Percentiles rank a stretch among this genome's conserved stretches.
These are phyloP conservation scores for Xylaria telfairii DNA, from an alignment of 495 filamentous ascomycete species.

Conservation along the genomic window DNA sequence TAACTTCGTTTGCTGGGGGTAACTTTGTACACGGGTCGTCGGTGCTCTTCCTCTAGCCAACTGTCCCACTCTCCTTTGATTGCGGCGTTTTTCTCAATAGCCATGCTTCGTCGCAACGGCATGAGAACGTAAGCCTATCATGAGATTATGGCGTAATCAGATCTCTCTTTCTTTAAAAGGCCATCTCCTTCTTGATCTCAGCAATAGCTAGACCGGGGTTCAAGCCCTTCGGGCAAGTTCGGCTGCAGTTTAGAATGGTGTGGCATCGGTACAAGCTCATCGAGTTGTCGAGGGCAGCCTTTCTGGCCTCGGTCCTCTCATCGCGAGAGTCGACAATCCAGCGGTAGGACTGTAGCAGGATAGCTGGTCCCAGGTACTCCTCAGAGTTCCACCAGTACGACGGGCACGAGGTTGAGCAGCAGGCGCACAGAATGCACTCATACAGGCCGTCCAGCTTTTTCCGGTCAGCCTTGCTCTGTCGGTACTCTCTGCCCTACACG, in stretches of 20 bases:
- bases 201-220: conserved; percentile 95
- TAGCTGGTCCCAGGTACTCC: conserved; percentile 96
- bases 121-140: neutral
- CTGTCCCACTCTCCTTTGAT: conserved; percentile 8
- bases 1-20: conserved; percentile 26
- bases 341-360: conserved; percentile 94
- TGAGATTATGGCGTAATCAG: neutral
- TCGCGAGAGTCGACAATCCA: conserved; percentile 95
- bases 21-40: conserved; percentile 37
- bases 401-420: conserved; percentile 97
- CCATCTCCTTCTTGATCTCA: conserved; percentile 98
- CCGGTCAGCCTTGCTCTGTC: conserved; percentile 86
- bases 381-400: conserved; percentile 99
- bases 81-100: conserved; percentile 9
- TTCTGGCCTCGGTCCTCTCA: conserved; percentile 83
- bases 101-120: neutral
- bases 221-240: conserved; percentile 96
- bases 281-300: conserved; percentile 91
- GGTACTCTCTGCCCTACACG: conserved; percentile 80
- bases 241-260: conserved; percentile 97
- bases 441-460: conserved; percentile 98
- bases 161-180: conserved; percentile 55
- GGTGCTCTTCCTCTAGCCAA: conserved; percentile 19
- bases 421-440: conserved; percentile 99
- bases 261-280: conserved; percentile 99